These are phyloP conservation scores for Teratosphaeria pseudoeucalypti DNA, from an alignment of 2,329 filamentous ascomycete species.

Conservation along the genomic window DNA sequence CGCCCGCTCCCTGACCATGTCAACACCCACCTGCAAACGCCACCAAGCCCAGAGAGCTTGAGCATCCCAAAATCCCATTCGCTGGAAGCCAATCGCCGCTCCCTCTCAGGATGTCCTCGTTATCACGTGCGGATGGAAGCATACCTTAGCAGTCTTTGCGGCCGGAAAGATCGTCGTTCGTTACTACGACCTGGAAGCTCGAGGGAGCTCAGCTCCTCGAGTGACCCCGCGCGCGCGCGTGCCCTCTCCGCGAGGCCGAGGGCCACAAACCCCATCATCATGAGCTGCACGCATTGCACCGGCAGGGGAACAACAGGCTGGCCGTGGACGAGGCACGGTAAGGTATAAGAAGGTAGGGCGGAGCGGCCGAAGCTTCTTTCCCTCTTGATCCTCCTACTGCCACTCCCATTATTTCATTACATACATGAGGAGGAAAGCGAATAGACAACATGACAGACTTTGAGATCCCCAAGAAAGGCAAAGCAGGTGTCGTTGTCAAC, in stretches of 20 bases:
- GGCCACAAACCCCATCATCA: neutral
- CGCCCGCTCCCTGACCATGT: too few relatives aligned
- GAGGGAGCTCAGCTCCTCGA: neutral
- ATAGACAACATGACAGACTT: constrained; percentile 11
- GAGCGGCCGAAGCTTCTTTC: neutral
- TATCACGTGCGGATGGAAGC: too few relatives aligned
- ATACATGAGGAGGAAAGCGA: neutral
- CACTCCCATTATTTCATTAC: neutral
- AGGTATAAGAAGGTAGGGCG: neutral
- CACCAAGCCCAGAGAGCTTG: too few relatives aligned
- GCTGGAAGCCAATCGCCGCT: too few relatives aligned
- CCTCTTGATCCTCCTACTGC: too few relatives aligned
- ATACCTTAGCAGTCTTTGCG: neutral
- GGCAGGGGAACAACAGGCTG: neutral
- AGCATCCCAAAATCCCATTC: too few relatives aligned
- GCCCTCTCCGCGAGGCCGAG: neutral
- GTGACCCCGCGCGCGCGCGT: neutral
- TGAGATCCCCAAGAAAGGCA: constrained; percentile 39
- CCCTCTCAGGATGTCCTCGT: too few relatives aligned
- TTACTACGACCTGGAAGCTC: too few relatives aligned
- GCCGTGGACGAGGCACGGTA: neutral
- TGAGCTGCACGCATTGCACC: neutral
- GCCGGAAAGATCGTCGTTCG: neutral
- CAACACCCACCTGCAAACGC: too few relatives aligned
- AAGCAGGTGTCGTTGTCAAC: constrained; percentile 42